Evolutionary conservation across 768 basidiomycete genomes (phyloP), one percentile per base, ranked within the genome.

Genomic region (Leccinellum rugosiceps): DNA sequence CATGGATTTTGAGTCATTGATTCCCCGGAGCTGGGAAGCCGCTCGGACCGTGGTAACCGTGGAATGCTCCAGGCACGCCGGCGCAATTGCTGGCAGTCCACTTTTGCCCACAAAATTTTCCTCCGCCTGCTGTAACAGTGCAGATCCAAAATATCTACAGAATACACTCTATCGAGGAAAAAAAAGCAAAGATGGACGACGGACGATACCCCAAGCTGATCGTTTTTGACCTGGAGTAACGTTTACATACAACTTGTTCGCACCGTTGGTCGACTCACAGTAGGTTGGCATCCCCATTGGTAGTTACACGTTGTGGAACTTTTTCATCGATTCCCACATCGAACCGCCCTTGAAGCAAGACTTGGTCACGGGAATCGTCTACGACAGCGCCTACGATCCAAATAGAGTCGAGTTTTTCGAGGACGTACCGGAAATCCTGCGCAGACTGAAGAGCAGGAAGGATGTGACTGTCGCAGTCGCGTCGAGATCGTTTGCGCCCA

Each of bases 281-380:
- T 19, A 43, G 41, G 41, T 11, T 19, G 41, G 41, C 41, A 43
- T 43, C 11, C 19, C 5, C 19, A 19, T 43, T 19, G n/a, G 19
- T 59, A 92, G 91, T 67, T 93, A 89, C 69, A 94, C 92, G 0
- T 76, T 94, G 6, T 94, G 91, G 92, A 82, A 87, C 56, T 76
- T 93, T 15, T 93, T 91, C 92, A 87, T 94, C 52, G 92, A 94
- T 69, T 85, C 85, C 17, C 87, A 92, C 68, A 78, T 90, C 52
- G 74, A 78, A 45, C 82, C 80, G 30, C 84, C 87, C 7, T 71
- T 90, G 52, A 78, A 72, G 55, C 76, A 80, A 46, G 72, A 83
- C 23, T 76, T 44, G 5, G 21, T 21, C 31, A 63, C 66, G 14
- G 66, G 66, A 11, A 52, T 45, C 8, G 60, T 72, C 23, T 64